Percentiles rank a stretch among this genome's conserved stretches.
phyloP scores from a whole-genome alignment of 163 green algal species.

The Chlamydomonas reinhardtii region DNA sequence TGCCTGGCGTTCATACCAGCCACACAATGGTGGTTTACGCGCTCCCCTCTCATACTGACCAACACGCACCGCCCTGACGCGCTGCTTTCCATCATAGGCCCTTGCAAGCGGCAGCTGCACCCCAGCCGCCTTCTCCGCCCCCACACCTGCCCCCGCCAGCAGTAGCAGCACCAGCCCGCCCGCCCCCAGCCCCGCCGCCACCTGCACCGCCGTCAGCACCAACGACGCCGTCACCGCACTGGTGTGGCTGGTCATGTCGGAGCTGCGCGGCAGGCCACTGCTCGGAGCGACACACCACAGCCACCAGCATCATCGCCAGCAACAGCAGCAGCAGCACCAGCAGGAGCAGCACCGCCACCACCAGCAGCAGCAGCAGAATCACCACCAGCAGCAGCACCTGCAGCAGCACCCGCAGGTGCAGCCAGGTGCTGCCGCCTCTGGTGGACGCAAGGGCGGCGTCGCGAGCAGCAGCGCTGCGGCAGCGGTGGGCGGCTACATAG shows the following conservation, averaged over 20 bases:
- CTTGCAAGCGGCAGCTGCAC: background rate
- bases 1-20: no score
- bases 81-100: no score
- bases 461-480: background rate
- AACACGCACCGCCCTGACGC: no score
- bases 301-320: background rate
- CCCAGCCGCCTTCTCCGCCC: no score
- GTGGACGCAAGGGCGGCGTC: no score
- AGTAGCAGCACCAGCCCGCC: background rate
- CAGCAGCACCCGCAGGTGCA: no score
- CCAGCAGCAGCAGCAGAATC: background rate
- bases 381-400: background rate
- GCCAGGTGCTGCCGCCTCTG: no score
- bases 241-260: conserved; percentile 53
- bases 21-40: no score
- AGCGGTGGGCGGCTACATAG: conserved; percentile 39
- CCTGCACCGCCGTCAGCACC: conserved; percentile 42
- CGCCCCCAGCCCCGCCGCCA: background rate
- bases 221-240: conserved; percentile 57
- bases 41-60: no score
- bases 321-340: background rate
- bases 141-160: background rate
- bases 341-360: background rate
- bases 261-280: conserved; percentile 48
- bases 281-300: conserved; percentile 3